Conservation (phyloP, 345 rosid species). For the Moricandia arvensis region DNA sequence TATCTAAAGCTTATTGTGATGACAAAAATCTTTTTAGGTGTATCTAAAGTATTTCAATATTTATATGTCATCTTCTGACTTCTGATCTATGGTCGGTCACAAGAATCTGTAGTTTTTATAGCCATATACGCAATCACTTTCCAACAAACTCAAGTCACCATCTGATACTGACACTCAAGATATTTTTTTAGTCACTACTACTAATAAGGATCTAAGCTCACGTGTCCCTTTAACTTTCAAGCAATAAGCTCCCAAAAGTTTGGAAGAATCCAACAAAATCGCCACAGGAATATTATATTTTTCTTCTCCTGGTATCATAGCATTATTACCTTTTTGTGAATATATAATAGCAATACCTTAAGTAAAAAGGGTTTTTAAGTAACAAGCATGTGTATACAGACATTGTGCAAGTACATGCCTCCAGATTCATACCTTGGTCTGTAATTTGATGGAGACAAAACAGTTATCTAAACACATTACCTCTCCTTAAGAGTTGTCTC, state of each 20-base stretch:
- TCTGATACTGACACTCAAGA: not conserved
- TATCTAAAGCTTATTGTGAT: no score
- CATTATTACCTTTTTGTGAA: not conserved
- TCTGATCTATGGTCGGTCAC: not conserved
- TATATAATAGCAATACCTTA: not conserved
- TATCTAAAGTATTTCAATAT: conserved; percentile 2
- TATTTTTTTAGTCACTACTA: not conserved
- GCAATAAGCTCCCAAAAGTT: conserved; percentile 5
- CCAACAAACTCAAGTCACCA: conserved; percentile 5
- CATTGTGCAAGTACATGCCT: not conserved
- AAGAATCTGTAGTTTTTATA: not conserved
- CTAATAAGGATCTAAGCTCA: not conserved
- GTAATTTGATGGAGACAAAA: not conserved
- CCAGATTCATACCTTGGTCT: not conserved
- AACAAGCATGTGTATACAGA: not conserved
- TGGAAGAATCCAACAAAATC: conserved; percentile 23
- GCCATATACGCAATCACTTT: not conserved
- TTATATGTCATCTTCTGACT: conserved; percentile 5
- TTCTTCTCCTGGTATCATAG: not conserved
- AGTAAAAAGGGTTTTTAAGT: not conserved
- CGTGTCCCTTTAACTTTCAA: conserved; percentile 21
- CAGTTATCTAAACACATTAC: not conserved
- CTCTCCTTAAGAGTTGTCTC: not conserved
- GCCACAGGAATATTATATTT: not conserved
- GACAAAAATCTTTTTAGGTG: no score